Base-by-base conservation (phyloP, 2,329 filamentous ascomycete species). In the Hirsutella minnesotensis region DNA sequence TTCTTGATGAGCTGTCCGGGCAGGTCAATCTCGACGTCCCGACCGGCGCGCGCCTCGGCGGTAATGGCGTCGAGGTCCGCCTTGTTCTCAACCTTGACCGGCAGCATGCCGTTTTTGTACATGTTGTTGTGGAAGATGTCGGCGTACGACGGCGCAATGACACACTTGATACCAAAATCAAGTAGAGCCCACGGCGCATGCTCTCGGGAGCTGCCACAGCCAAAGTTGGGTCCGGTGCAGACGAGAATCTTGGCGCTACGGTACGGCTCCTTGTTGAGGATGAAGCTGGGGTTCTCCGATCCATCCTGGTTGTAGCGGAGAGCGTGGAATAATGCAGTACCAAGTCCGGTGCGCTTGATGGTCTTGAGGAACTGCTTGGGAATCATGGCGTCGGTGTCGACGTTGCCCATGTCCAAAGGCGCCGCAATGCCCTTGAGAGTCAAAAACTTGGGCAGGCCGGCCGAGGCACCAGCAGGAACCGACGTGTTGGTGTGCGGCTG, bases 31-130 rank as follows among this genome's bases (percentile, higher is more conserved):
- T 95, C 89, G 50, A 96, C 69, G 62, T 95, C 89, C 45, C 75
- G 75, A 44, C 87, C 87, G 3, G 85, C 83, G 31, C 73, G 73
- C 29, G 89, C 89, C 63, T 94, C 86, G 21, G 71, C 77, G 31
- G 84, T 81, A 49, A 96, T 80, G 47, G 72, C 72, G 36, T 83
- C 72, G 4, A 95, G 68, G 27, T 76, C 72, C 1, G 66, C 69
- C 50, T 78, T 65, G 61, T 90, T 79, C 27, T 73, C 68, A 58
- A 96, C 83, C 46, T 73, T 67, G 47, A 96, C 79, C 39, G 90
- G 89, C 49, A 96, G 72, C 92, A 96, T 96, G 69, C 90, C 90
- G 70, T 98, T 98, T 76, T 98, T 96, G 77, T 95, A 96, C n/a
- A 85, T 92, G 73, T 98, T 98, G 78, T 95, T 95, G 78, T 90